These are phyloP conservation scores for Punica granatum DNA, from an alignment of 345 rosid genomes.

Conservation along the genomic window DNA sequence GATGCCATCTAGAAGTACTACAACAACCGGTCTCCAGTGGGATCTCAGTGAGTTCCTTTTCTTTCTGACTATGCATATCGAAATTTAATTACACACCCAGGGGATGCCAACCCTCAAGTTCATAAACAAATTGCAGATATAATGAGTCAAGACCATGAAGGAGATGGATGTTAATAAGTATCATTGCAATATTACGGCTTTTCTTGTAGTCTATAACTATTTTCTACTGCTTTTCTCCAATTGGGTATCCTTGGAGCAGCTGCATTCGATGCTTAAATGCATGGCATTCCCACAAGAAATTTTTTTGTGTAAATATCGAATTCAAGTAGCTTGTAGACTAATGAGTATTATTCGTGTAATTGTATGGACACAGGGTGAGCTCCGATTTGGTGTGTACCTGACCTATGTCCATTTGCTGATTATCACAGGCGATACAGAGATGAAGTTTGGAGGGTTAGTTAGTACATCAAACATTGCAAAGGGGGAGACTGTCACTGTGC, in stretches of 20 bases:
- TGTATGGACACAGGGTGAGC: background rate
- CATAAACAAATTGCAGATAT: no score
- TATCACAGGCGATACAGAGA: slow-evolving; percentile 53
- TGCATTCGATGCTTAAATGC: no score
- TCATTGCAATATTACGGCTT: background rate
- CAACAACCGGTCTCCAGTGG: slow-evolving; percentile 89
- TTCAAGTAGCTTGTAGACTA: background rate
- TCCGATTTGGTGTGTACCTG: background rate
- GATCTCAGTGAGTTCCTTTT: slow-evolving; percentile 58
- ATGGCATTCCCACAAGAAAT: background rate
- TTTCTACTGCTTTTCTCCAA: background rate
- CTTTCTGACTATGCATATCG: background rate
- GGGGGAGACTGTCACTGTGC: slow-evolving; percentile 55
- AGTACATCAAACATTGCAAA: slow-evolving; percentile 71
- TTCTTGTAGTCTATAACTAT: background rate
- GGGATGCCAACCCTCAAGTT: background rate
- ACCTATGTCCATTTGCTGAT: background rate
- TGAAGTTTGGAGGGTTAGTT: slow-evolving; percentile 75
- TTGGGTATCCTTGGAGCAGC: background rate
- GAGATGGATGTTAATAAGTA: background rate
- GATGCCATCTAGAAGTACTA: slow-evolving; percentile 51
- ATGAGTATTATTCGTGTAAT: background rate
- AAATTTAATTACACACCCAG: background rate
- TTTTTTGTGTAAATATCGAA: background rate
- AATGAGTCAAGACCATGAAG: background rate